Percentiles rank a stretch among this genome's conserved stretches.
phyloP scores from a whole-genome alignment of 768 basidiomycete species.

The Thelephora ganbajun region DNA sequence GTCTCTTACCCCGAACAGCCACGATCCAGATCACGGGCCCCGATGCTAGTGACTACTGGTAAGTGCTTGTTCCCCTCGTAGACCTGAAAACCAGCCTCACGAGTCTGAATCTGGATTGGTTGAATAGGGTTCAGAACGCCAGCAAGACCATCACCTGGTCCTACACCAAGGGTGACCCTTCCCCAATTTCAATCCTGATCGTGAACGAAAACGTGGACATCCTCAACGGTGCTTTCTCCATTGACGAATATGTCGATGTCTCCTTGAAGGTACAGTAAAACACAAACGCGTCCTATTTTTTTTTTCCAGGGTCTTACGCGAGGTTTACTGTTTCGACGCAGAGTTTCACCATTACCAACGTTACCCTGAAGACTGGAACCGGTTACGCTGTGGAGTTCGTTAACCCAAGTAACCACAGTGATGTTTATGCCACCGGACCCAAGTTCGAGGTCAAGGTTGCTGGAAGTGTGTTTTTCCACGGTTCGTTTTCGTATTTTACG shows the following conservation, averaged over 20 bases:
- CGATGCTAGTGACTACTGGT: slow-evolving; percentile 19
- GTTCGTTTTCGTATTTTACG: neutral
- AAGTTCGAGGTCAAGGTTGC: slow-evolving; percentile 21
- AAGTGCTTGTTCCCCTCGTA: neutral
- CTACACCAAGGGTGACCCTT: slow-evolving; percentile 18
- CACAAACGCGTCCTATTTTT: neutral
- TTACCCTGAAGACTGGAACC: slow-evolving; percentile 17
- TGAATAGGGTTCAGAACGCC: slow-evolving; percentile 19
- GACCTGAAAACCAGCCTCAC: neutral
- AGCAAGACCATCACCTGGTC: slow-evolving; percentile 23
- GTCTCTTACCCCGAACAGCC: slow-evolving; percentile 10
- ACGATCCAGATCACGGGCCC: slow-evolving; percentile 19
- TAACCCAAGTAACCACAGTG: slow-evolving; percentile 17
- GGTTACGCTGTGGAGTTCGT: slow-evolving; percentile 23
- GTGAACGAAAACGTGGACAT: slow-evolving; percentile 17
- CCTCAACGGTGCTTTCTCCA: slow-evolving; percentile 24
- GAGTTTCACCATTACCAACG: slow-evolving; percentile 19
- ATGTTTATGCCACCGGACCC: slow-evolving; percentile 19
- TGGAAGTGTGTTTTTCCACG: slow-evolving; percentile 20
- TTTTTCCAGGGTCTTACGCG: neutral
- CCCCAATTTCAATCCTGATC: slow-evolving; percentile 19
- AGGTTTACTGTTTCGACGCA: neutral
- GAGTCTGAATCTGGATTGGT: neutral
- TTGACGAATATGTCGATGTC: slow-evolving; percentile 18
- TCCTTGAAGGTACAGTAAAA: slow-evolving; percentile 12